Conservation (phyloP, 2,329 filamentous ascomycete genomes). For the Xylaria digitata region DNA sequence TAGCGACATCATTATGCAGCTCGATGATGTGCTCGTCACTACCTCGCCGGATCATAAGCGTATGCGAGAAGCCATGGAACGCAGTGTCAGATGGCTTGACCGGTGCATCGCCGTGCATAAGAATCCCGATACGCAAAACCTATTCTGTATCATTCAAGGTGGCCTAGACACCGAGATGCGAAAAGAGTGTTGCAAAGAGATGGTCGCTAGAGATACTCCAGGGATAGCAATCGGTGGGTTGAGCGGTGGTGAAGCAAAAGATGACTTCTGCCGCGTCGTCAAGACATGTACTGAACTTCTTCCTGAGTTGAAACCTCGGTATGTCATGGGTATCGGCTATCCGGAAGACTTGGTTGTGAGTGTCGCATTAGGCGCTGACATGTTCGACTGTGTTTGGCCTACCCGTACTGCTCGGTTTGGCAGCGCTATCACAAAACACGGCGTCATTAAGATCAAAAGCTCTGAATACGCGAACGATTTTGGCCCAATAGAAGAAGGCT, state of each 20-base stretch:
- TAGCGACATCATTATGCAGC: slow-evolving; percentile 99
- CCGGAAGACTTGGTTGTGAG: slow-evolving; percentile 96
- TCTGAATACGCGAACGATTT: slow-evolving; percentile 83
- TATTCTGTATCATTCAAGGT: slow-evolving; percentile 99
- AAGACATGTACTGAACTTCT: slow-evolving; percentile 85
- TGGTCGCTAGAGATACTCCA: slow-evolving; percentile 91
- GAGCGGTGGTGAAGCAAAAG: slow-evolving; percentile 94
- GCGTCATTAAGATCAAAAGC: slow-evolving; percentile 87
- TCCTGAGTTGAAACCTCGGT: slow-evolving; percentile 92
- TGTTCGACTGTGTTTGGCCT: slow-evolving; percentile 99
- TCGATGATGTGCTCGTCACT: slow-evolving; percentile 97
- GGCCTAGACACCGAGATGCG: slow-evolving; percentile 90
- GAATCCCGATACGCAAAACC: slow-evolving; percentile 84
- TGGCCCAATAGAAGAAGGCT: slow-evolving; percentile 82
- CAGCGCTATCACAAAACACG: slow-evolving; percentile 85
- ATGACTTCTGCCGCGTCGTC: slow-evolving; percentile 91
- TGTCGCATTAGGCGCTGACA: slow-evolving; percentile 93
- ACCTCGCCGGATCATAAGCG: slow-evolving; percentile 89
- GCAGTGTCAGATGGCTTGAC: slow-evolving; percentile 95
- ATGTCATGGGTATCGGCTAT: slow-evolving; percentile 99
- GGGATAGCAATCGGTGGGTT: slow-evolving; percentile 96
- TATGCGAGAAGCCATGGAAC: slow-evolving; percentile 94
- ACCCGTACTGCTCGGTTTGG: slow-evolving; percentile 96
- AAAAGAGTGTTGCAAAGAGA: slow-evolving; percentile 82
- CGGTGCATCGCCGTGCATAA: slow-evolving; percentile 91